Conservation (phyloP, 768 basidiomycete genomes). For the Leccinum variicolor region DNA sequence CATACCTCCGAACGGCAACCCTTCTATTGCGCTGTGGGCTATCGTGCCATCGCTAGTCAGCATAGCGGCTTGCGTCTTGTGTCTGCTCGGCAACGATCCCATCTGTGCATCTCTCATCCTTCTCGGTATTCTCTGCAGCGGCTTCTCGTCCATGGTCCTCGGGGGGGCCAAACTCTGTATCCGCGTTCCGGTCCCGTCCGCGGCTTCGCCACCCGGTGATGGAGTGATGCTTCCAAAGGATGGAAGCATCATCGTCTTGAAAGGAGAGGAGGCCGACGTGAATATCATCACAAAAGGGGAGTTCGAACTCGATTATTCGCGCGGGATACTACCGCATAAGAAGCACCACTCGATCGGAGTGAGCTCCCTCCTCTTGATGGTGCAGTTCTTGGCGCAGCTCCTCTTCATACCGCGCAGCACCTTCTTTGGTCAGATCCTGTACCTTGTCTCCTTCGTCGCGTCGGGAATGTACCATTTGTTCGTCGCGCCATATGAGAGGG, state of each 20-base stretch:
- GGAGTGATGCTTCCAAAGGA: slow-evolving; percentile 24
- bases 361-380: slow-evolving; percentile 24
- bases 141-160: slow-evolving; percentile 26
- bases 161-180: slow-evolving; percentile 27
- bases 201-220: slow-evolving; percentile 27
- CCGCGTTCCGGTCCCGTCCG: slow-evolving; percentile 21
- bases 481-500: slow-evolving; percentile 31
- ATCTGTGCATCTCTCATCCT: slow-evolving; percentile 30
- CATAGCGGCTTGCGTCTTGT: slow-evolving; percentile 18
- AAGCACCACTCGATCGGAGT: slow-evolving; percentile 18
- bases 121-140: slow-evolving; percentile 30
- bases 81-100: slow-evolving; percentile 19
- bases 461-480: slow-evolving; percentile 33
- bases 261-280: slow-evolving; percentile 27
- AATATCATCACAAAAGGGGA: slow-evolving; percentile 30
- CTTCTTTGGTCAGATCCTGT: slow-evolving; percentile 33
- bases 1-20: slow-evolving; percentile 6
- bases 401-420: slow-evolving; percentile 28
- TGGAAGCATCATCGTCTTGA: slow-evolving; percentile 23
- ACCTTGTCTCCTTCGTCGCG: slow-evolving; percentile 25
- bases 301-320: slow-evolving; percentile 27
- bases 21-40: slow-evolving; percentile 13
- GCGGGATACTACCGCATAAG: not conserved
- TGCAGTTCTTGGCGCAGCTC: slow-evolving; percentile 31
- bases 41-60: slow-evolving; percentile 24